A percentile compares a stretch with the other conserved stretches of the same genome.
Evolutionary conservation across 768 basidiomycete genomes (phyloP).

Genomic region (Tulasnella calospora): DNA sequence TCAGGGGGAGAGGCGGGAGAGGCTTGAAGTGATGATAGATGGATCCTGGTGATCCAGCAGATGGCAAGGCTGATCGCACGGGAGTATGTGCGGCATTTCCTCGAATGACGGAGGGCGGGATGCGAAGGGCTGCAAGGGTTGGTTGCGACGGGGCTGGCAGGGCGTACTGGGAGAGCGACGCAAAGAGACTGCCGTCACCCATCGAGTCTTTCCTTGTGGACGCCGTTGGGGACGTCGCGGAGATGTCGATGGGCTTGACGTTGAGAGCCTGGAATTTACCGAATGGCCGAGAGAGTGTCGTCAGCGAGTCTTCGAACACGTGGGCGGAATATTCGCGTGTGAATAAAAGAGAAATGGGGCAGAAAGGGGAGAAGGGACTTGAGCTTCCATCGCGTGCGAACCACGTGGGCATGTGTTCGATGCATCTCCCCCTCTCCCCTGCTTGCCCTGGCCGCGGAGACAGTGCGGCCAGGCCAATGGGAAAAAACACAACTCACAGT

Average conservation of each 20-base stretch:
- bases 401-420: neutral
- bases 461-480: neutral
- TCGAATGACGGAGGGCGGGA: neutral
- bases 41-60: neutral
- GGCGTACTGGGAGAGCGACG: neutral
- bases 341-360: neutral
- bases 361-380: slow-evolving; percentile 8
- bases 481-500: slow-evolving; percentile 16
- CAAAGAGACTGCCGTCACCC: neutral
- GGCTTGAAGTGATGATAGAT: slow-evolving; percentile 1
- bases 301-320: neutral
- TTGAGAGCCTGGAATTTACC: slow-evolving; percentile 18
- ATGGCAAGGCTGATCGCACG: neutral
- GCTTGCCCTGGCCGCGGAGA: neutral
- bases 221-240: neutral
- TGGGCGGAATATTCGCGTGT: slow-evolving; percentile 4
- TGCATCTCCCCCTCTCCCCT: neutral
- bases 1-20: neutral
- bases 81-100: neutral
- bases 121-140: neutral
- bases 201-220: neutral
- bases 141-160: neutral
- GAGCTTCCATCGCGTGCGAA: slow-evolving; percentile 8
- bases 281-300: neutral
- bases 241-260: neutral